A percentile compares a stretch with the other conserved stretches of the same genome.
Conservation (phyloP, 2,329 filamentous ascomycete species). For the Fonsecaea nubica region DNA sequence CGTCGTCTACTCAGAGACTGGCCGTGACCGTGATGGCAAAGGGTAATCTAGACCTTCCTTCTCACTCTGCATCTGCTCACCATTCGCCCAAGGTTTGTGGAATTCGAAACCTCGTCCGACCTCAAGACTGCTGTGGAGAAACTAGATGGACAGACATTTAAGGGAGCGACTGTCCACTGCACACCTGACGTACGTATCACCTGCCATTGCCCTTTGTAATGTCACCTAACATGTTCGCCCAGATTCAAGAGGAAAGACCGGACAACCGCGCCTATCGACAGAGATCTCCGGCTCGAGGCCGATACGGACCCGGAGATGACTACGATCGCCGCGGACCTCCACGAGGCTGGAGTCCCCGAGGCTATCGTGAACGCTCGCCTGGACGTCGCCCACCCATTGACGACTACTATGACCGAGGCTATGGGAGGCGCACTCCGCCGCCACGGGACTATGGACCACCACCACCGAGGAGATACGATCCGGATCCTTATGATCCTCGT, state of each 20-base stretch:
- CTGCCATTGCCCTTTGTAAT: constrained; percentile 10
- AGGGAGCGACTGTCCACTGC: constrained; percentile 84
- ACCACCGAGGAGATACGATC: constrained; percentile 69
- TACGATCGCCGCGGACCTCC: constrained; percentile 83
- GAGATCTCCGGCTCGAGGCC: constrained; percentile 77
- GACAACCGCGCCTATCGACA: constrained; percentile 68
- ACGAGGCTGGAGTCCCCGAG: constrained; percentile 82
- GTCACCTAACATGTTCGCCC: constrained; percentile 38
- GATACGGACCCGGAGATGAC: constrained; percentile 71
- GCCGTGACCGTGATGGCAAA: constrained; percentile 87
- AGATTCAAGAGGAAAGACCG: constrained; percentile 81
- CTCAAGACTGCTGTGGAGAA: constrained; percentile 92
- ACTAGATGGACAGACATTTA: constrained; percentile 91
- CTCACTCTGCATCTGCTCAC: constrained; percentile 34
- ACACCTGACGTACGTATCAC: constrained; percentile 75
- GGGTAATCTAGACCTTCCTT: constrained; percentile 67
- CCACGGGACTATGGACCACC: constrained; percentile 74
- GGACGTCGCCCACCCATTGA: constrained; percentile 69
- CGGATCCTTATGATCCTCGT: constrained; percentile 72
- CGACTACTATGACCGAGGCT: constrained; percentile 82
- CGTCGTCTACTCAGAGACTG: constrained; percentile 97
- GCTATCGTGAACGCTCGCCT: constrained; percentile 84
- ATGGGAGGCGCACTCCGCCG: constrained; percentile 75
- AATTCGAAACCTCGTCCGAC: constrained; percentile 92
- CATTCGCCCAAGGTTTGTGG: constrained; percentile 75